Evolutionary conservation across 73 alveolate genomes (phyloP).

Genomic region (Stentor coeruleus): DNA sequence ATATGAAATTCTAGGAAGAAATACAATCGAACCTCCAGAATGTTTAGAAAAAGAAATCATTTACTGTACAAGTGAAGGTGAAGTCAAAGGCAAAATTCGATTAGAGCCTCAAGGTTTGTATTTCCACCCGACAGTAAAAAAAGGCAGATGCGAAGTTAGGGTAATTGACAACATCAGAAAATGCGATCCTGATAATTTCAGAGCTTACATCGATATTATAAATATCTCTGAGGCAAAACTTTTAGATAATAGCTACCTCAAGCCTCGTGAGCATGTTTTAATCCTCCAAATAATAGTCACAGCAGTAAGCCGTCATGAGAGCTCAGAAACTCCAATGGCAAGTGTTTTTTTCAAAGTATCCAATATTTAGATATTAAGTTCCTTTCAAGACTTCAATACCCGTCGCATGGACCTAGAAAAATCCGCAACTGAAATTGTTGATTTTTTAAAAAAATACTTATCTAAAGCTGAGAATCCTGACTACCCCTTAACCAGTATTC

Average conservation of each 20-base stretch:
- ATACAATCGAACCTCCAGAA: too few relatives aligned
- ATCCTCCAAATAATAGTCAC: background rate
- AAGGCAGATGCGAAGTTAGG: background rate
- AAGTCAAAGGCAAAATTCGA: background rate
- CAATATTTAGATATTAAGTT: background rate
- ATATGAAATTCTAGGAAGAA: too few relatives aligned
- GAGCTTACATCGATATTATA: background rate
- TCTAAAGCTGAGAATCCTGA: background rate
- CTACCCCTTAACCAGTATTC: background rate
- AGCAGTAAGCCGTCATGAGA: background rate
- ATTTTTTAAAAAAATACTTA: background rate
- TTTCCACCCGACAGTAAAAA: background rate
- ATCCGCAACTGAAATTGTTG: background rate
- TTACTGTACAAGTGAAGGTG: background rate
- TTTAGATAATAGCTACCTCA: background rate
- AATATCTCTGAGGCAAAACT: background rate
- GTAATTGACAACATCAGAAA: background rate
- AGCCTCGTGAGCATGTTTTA: background rate
- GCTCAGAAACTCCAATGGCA: background rate
- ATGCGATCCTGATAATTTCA: background rate
- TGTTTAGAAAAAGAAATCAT: too few relatives aligned
- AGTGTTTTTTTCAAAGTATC: background rate
- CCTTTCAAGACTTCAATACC: background rate
- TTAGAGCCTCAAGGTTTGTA: too few relatives aligned
- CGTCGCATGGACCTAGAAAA: background rate